A percentile compares a stretch with the other conserved stretches of the same genome.
phyloP scores from a whole-genome alignment of 2,329 filamentous ascomycete genomes.

The Cadophora sp. region DNA sequence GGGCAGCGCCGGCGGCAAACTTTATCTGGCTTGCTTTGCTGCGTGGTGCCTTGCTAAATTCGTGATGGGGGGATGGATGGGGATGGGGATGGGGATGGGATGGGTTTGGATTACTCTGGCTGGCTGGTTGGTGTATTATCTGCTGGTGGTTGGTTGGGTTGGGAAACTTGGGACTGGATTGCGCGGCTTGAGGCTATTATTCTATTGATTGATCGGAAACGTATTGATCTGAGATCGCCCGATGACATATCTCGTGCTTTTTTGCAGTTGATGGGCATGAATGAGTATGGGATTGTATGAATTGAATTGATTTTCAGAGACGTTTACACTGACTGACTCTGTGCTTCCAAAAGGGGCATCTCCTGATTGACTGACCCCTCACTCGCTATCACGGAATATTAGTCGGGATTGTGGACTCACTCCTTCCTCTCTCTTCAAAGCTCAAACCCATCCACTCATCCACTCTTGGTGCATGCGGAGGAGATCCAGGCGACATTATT shows the following conservation, averaged over 20 bases:
- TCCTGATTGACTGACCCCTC: conserved; percentile 3
- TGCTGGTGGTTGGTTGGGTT: neutral
- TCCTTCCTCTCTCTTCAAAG: too few relatives aligned
- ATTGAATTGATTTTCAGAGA: neutral
- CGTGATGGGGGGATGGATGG: conserved; percentile 10
- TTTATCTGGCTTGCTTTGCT: conserved; percentile 6
- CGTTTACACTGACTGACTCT: neutral
- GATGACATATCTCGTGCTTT: neutral
- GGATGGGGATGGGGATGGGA: neutral
- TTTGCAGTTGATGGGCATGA: neutral
- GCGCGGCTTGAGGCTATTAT: conserved; percentile 7
- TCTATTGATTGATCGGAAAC: neutral
- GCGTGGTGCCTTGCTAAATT: conserved; percentile 9
- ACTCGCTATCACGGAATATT: conserved; percentile 8
- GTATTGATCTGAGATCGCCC: too few relatives aligned
- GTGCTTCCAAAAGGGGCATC: conserved; percentile 13
- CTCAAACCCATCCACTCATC: too few relatives aligned
- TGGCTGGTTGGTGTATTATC: neutral
- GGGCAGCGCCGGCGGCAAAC: conserved; percentile 5
- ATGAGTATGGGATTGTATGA: neutral
- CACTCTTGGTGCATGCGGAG: conserved; percentile 13
- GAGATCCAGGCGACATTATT: conserved; percentile 12
- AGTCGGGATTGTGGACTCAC: conserved; percentile 2
- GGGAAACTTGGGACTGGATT: too few relatives aligned
- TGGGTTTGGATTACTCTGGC: neutral